These are phyloP conservation scores for Plectosphaerella plurivora DNA, from an alignment of 2,329 filamentous ascomycete species.

Conservation along the genomic window DNA sequence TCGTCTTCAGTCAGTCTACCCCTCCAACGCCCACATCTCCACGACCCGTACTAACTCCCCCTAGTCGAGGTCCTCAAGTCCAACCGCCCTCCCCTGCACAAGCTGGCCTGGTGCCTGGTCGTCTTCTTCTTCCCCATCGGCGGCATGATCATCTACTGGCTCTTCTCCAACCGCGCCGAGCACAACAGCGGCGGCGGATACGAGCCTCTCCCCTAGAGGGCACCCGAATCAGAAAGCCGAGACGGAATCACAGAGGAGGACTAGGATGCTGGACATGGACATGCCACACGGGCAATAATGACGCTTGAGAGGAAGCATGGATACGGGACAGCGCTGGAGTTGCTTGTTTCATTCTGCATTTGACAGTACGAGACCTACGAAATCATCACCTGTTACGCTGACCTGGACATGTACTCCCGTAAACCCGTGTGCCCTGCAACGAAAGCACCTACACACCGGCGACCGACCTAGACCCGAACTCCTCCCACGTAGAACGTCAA, in stretches of 20 bases:
- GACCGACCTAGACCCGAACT: background rate
- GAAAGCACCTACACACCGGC: background rate
- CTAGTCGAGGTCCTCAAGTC: slow-evolving; percentile 62
- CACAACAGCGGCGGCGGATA: slow-evolving; percentile 52
- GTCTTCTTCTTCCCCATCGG: slow-evolving; percentile 62
- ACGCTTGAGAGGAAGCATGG: too few species aligned
- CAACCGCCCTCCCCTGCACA: slow-evolving; percentile 51
- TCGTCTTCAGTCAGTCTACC: slow-evolving; percentile 52
- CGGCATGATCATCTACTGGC: slow-evolving; percentile 58
- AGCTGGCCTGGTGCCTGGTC: slow-evolving; percentile 58
- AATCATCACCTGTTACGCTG: background rate
- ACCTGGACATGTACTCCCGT: background rate
- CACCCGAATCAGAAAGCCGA: too few species aligned
- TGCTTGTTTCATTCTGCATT: too few species aligned
- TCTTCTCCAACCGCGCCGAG: slow-evolving; percentile 57
- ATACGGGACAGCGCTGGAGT: too few species aligned
- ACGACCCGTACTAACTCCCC: slow-evolving; percentile 8
- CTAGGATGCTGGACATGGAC: too few species aligned
- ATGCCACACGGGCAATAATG: too few species aligned
- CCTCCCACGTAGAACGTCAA: slow-evolving; percentile 24
- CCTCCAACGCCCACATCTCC: background rate
- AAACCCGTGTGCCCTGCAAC: background rate
- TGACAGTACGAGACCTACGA: too few species aligned
- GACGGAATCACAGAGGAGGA: too few species aligned
- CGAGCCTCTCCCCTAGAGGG: slow-evolving; percentile 36